Evolutionary conservation across 164 flowering plant genomes (phyloP), one percentile per base, ranked within the genome.

Genomic region (Vitis rotundifolia): DNA sequence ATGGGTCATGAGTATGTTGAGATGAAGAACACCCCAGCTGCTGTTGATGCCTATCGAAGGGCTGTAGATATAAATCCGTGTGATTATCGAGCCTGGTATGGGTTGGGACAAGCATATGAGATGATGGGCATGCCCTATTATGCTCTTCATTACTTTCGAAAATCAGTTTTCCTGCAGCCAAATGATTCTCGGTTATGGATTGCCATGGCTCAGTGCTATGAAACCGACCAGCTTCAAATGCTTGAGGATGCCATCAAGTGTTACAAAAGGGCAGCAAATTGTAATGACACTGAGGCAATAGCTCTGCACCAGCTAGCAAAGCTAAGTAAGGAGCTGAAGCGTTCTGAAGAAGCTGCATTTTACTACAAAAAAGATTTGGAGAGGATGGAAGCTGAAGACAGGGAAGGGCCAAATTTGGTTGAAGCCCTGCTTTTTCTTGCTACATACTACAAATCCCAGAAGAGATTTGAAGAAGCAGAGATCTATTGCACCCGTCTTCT

Each of bases 1-100:
- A 96, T 96, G 98, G 99, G 98, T 49, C 99, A 96, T 69, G 99
- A 96, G 81, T 96, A 86, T 79, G 92, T 96, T 22, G 99, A 96
- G 78, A 89, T 96, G 97, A 94, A 93, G 78, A 96, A 96, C 77
- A 89, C 87, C 7, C 88, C 98, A 13, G 97, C 99, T 37, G 98
- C 98, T 7, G 73, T 93, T 73, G 97, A 96, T 81, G 97, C 97
- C 59, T 96, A 96, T 77, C 81, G 98, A 49, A 76, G 97, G 58
- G 99, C 99, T 60, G 91, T 96, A 47, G 97, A 96, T 79, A 93
- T 96, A 68, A 91, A 86, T 77, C 85, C 95, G 10, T 86, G 95
- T 74, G 98, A 96, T 78, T 96, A 91, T 80, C 88, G 97, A 62
- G 99, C 97, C n/a, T 96, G 99, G 99, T 96, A 93, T 74, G 99